A percentile compares a stretch with the other conserved stretches of the same genome.
Conservation (phyloP, 1,284 basidiomycete species). For the Ganoderma sinense region DNA sequence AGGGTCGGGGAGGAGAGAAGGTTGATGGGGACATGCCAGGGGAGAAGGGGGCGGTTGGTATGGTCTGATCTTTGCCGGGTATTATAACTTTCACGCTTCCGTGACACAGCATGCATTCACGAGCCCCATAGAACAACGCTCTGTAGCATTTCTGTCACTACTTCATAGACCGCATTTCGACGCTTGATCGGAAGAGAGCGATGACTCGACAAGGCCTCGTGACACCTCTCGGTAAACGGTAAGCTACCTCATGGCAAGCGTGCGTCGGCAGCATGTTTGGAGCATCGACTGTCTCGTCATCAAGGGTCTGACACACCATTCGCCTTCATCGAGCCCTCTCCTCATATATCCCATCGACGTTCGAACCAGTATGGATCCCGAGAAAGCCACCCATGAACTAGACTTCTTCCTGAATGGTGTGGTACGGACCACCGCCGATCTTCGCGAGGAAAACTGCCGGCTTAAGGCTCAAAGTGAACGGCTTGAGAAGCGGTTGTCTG, state of each 20-base stretch:
- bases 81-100: not conserved
- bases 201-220: no score
- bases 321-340: no score
- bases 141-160: not conserved
- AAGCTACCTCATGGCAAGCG: no score
- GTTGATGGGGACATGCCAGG: not conserved
- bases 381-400: not conserved
- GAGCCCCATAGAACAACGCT: not conserved
- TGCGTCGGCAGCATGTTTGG: no score
- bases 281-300: no score
- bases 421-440: not conserved
- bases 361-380: not conserved
- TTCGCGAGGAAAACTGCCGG: not conserved
- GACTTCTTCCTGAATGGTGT: not conserved
- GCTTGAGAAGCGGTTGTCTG: not conserved
- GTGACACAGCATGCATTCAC: not conserved
- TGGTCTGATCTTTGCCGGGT: not conserved
- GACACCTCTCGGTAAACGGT: no score
- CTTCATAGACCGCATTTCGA: not conserved
- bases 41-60: not conserved
- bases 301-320: no score
- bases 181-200: not conserved
- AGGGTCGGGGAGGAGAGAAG: not conserved
- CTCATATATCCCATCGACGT: no score
- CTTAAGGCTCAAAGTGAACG: not conserved